phyloP scores from a whole-genome alignment of 2,329 filamentous ascomycete species.

The Scytalidium sp. region DNA sequence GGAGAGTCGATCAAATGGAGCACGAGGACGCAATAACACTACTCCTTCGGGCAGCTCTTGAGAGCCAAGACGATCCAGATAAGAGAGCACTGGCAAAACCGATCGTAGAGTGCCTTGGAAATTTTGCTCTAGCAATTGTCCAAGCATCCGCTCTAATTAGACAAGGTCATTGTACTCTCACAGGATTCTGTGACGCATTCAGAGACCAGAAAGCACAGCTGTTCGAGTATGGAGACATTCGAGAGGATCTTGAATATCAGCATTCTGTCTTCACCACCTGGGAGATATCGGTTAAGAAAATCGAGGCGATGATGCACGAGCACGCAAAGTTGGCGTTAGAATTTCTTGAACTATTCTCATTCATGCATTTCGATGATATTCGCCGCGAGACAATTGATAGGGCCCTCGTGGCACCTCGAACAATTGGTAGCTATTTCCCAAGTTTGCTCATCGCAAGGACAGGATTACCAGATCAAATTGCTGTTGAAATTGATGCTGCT shows the following conservation, averaged over 20 bases:
- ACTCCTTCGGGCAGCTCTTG: slow-evolving; percentile 17
- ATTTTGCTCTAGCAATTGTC: slow-evolving; percentile 27
- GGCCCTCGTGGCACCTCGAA: too few relatives aligned
- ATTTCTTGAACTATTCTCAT: slow-evolving; percentile 11
- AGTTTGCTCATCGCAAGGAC: too few relatives aligned
- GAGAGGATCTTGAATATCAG: slow-evolving; percentile 7
- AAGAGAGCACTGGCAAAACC: slow-evolving; percentile 6
- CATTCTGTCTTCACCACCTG: slow-evolving; percentile 14
- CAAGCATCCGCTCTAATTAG: slow-evolving; percentile 21
- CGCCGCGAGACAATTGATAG: slow-evolving; percentile 4
- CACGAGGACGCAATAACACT: slow-evolving; percentile 22
- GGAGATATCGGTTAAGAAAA: slow-evolving; percentile 14
- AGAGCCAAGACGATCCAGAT: background rate
- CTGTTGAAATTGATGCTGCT: slow-evolving; percentile 1
- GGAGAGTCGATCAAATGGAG: slow-evolving; percentile 20
- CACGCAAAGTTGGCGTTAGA: slow-evolving; percentile 9
- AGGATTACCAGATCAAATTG: background rate
- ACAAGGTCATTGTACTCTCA: slow-evolving; percentile 11
- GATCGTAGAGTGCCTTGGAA: slow-evolving; percentile 19
- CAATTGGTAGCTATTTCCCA: too few relatives aligned
- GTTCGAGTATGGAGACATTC: slow-evolving; percentile 1
- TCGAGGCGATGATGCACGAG: slow-evolving; percentile 2
- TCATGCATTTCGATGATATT: slow-evolving; percentile 16
- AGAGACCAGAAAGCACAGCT: slow-evolving; percentile 9
- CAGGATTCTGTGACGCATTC: slow-evolving; percentile 9